Evolutionary conservation across 2,329 filamentous ascomycete genomes (phyloP), one percentile per base, ranked within the genome.

Genomic region (Dactylellina haptotyla): DNA sequence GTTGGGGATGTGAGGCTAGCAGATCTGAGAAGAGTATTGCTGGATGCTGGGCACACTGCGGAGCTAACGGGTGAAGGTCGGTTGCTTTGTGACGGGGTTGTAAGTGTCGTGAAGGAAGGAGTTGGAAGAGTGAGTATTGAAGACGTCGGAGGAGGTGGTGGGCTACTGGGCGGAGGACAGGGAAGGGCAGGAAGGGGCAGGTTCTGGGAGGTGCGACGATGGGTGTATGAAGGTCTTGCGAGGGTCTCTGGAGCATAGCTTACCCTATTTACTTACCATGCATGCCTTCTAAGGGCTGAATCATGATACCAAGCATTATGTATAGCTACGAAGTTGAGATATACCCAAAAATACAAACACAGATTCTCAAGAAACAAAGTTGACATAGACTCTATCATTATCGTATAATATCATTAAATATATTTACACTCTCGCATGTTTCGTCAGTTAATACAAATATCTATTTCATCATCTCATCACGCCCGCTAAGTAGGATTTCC

Each of bases 21-120:
- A 0, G 93, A 98, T 80, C 83, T 99, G 69, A 86, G 95, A 57
- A 89, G 91, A 72, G 86, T 93, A 18, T 91, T 99, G 88, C 89
- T 92, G 78, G 84, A 86, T 12, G 86, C 89, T 2, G 93, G 93
- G 0, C 93, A 97, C 82, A 89, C 87, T 12, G 94, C 94, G 0
- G 95, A 97, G 80, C 97, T 98, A 81, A 86, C 92, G 54, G 95
- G 95, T 54, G 94, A 98, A 81, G 95, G 95, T 75, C 96, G 90
- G 6, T 83, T 99, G 66, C 86, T 99, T 8, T 89, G 99, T 64
- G 94, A 98, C 79, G 91, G 92, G 1, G 87, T 87, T 8, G 93
- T 98, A 4, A 91, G 93, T 2, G 93, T 99, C 48, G 85, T 92
- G 72, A 98, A 99, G 84, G 91, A 90, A 50, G 89, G 88, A 0